phyloP scores from a whole-genome alignment of 192 early-diverging fungal species.

The Coemansia pectinata region DNA sequence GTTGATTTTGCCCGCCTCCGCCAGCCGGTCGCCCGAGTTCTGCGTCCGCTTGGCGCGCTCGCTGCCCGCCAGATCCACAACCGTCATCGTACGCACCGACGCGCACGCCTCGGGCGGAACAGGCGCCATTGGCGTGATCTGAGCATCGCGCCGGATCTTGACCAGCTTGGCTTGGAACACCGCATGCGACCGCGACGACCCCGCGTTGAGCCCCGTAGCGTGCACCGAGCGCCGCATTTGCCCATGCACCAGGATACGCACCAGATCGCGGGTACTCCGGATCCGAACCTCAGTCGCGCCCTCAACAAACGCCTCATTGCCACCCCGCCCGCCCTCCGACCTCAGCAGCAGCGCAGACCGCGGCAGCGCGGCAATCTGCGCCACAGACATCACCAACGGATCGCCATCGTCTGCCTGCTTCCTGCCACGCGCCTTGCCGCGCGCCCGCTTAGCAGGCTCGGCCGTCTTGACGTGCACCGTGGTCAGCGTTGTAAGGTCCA shows the following conservation, averaged over 20 bases:
- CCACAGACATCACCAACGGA: constrained; percentile 26
- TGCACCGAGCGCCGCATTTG: constrained; percentile 62
- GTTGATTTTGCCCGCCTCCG: constrained; percentile 70
- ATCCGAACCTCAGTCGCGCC: constrained; percentile 63
- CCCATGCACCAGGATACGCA: constrained; percentile 59
- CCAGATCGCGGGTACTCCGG: constrained; percentile 58
- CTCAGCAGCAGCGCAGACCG: constrained; percentile 32
- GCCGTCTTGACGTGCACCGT: constrained; percentile 29
- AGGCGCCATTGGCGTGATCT: constrained; percentile 6
- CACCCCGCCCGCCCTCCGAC: constrained; percentile 37
- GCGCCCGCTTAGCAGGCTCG: constrained; percentile 4
- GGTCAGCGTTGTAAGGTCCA: constrained; percentile 58
- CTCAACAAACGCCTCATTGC: constrained; percentile 60
- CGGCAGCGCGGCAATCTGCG: constrained; percentile 29
- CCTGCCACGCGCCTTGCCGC: neutral
- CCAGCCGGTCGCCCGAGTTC: constrained; percentile 58
- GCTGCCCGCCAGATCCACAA: constrained; percentile 72
- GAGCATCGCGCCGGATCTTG: constrained; percentile 53
- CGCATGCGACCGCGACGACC: constrained; percentile 64
- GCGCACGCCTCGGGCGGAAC: constrained; percentile 12
- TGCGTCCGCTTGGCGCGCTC: constrained; percentile 63
- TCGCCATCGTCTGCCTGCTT: constrained; percentile 6
- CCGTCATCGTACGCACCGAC: constrained; percentile 53
- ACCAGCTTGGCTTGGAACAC: constrained; percentile 70
- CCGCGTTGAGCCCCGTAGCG: constrained; percentile 59